Evolutionary conservation across 805 yeast genomes (phyloP), one percentile per base, ranked within the genome.

Genomic region (Candida nonsorbophila): DNA sequence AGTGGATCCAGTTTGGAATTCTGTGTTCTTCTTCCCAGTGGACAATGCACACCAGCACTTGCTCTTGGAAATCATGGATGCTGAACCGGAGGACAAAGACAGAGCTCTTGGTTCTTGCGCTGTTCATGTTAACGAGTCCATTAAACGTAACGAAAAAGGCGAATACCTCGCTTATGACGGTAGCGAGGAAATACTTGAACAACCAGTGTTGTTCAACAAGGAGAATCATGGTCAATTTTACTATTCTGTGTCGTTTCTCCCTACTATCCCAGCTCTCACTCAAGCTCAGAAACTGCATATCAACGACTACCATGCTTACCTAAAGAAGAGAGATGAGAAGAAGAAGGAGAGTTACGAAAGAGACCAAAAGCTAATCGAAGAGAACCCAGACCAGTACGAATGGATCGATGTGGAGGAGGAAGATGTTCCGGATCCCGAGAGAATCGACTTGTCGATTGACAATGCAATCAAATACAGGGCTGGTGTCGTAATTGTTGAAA

Each of bases 161-260:
- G 54, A 60, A 26, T 73, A 49, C 38, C 44, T 62, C 34, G 72
- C 69, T 18, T 64, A 69, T 38, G 77, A 77, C 45, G 79, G 80
- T 4, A 52, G 71, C 1, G 48, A 64, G 2, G 69, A 68, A 37
- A 36, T 70, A 12, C 50, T 69, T 16, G 67, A 65, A 31, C 69
- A 61, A 28, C 71, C 75, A 3, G 58, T 65, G 5, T 49, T 62
- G 26, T 57, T 45, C 34, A 51, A 57, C 28, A 60, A 62, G 17
- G 44, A 47, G 22, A 44, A 50, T 20, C 63, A 70, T 34, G 84
- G 86, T 23, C 43, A 49, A 4, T 46, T 83, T 20, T 47, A 49
- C 16, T 74, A 77, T 43, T 68, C 79, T 7, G 59, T 80, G 18
- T 72, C 84, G 2, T 81, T 81, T 53, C 53, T 79, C 28, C 88